These are phyloP conservation scores for Salinomyces thailandicus DNA, from an alignment of 2,329 filamentous ascomycete genomes.

Conservation along the genomic window DNA sequence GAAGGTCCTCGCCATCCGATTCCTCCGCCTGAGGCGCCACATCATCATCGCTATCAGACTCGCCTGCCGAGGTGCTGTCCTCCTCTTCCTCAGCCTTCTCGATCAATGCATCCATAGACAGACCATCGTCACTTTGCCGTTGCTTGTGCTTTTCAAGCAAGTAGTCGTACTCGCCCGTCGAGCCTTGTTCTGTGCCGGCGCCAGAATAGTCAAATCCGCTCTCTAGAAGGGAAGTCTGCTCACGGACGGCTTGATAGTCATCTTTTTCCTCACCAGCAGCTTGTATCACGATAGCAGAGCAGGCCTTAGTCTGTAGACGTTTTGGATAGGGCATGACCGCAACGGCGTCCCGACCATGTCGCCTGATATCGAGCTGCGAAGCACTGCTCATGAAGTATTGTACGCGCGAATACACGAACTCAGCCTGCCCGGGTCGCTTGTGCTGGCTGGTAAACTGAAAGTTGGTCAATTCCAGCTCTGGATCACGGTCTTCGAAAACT, in stretches of 20 bases:
- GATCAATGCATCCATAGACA: slow-evolving; percentile 6
- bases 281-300: slow-evolving; percentile 25
- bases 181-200: neutral
- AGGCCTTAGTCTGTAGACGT: slow-evolving; percentile 10
- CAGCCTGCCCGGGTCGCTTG: slow-evolving; percentile 12
- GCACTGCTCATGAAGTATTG: slow-evolving; percentile 17
- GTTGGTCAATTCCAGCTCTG: slow-evolving; percentile 10
- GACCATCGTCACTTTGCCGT: slow-evolving; percentile 28
- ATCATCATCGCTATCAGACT: slow-evolving; percentile 11
- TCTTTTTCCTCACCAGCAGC: slow-evolving; percentile 3
- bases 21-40: slow-evolving; percentile 37
- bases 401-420: slow-evolving; percentile 22
- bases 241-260: slow-evolving; percentile 17
- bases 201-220: slow-evolving; percentile 2
- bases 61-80: neutral
- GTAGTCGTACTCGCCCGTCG: slow-evolving; percentile 18
- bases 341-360: slow-evolving; percentile 16
- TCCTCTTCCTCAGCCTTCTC: slow-evolving; percentile 6
- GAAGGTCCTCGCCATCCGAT: slow-evolving; percentile 34
- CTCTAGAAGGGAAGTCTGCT: slow-evolving; percentile 16
- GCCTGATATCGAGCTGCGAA: slow-evolving; percentile 10
- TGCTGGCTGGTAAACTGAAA: slow-evolving; percentile 15
- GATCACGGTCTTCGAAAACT: slow-evolving; percentile 7
- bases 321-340: slow-evolving; percentile 25
- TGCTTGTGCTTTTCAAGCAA: slow-evolving; percentile 16